These are phyloP conservation scores for Pterocarpus macrocarpus DNA, from an alignment of 306 rosid species.

Conservation along the genomic window DNA sequence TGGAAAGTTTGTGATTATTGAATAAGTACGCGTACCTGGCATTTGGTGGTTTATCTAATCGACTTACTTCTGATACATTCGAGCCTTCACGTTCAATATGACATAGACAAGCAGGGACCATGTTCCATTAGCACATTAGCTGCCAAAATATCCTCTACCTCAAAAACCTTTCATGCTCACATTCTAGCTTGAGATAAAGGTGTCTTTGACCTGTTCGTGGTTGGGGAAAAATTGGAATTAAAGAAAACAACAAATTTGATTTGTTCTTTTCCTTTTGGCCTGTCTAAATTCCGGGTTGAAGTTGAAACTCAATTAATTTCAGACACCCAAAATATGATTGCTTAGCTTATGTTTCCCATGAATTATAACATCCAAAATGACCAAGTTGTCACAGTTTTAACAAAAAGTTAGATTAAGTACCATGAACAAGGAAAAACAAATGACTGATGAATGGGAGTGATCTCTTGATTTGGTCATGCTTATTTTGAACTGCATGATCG, in stretches of 20 bases:
- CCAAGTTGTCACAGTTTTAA: slow-evolving; percentile 7
- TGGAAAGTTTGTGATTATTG: slow-evolving; percentile 45
- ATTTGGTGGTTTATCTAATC: slow-evolving; percentile 47
- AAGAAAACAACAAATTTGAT: slow-evolving; percentile 39
- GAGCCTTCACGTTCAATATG: slow-evolving; percentile 34
- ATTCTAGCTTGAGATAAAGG: slow-evolving; percentile 26
- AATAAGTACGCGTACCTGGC: slow-evolving; percentile 13
- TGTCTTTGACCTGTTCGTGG: slow-evolving; percentile 46
- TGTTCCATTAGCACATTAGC: slow-evolving; percentile 34
- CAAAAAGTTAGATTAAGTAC: not conserved
- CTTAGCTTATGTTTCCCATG: not conserved
- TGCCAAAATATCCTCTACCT: slow-evolving; percentile 36
- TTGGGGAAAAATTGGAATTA: slow-evolving; percentile 46
- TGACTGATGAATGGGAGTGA: not conserved
- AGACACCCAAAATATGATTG: slow-evolving; percentile 14
- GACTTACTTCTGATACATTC: slow-evolving; percentile 13
- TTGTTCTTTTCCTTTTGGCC: slow-evolving; percentile 12
- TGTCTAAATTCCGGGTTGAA: not conserved
- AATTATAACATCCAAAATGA: slow-evolving; percentile 20
- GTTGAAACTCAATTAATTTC: slow-evolving; percentile 2
- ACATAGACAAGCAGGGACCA: slow-evolving; percentile 40
- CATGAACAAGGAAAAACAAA: not conserved
- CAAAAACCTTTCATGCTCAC: slow-evolving; percentile 38
- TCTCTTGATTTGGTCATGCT: not conserved
- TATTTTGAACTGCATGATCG: not conserved